Base-by-base conservation (phyloP, 352 stramenopile species). In the Globisporangium uncinulatum region DNA sequence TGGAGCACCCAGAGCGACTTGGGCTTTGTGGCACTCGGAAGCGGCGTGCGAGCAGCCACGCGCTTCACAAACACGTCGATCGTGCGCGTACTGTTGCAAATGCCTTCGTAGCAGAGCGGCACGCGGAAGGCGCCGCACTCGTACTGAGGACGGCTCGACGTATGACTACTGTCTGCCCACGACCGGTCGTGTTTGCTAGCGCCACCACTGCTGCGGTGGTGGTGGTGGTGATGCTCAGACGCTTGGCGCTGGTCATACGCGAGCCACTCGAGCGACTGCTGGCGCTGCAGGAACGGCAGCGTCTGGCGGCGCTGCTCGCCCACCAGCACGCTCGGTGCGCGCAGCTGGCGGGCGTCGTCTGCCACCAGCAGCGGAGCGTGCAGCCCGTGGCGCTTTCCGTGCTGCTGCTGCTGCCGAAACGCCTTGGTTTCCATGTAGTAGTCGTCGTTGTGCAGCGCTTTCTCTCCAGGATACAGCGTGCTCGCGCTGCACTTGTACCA, bases 1-100 rank as follows among this genome's bases (percentile, higher is more conserved):
- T 90, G 80, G 29, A 90, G 66, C 46, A 90, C 73, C 80, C 80
- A 90, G 36, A 90, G 59, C 19, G 79, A 66, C 43, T 85, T 86
- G 19, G 64, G 65, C 39, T 59, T 61, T 13, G 17, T 53, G 2
- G 48, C 44, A 1, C 60, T 21, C 0, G 42, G 24, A 1, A 37
- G 24, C n/a, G 44, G 36, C 2, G 55, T 65, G 1, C 56, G 63
- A 4, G 70, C 70, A n/a, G 66, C 56, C 20, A 83, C 70, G 14
- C 74, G 70, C 66, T 84, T 84, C 24, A 86, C 74, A 53, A 87
- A 85, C 29, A 74, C 54, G 20, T 62, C 54, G 49, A 74, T 69
- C 20, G 47, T 62, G 44, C 56, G 56, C 36, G 49, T 62, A 41
- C 59, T 69, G 13, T 53, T 50, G 54, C 67, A 74, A 21, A 74